phyloP scores from a whole-genome alignment of 108 stramenopile genomes.

The Cyclostephanos tholiformis region DNA sequence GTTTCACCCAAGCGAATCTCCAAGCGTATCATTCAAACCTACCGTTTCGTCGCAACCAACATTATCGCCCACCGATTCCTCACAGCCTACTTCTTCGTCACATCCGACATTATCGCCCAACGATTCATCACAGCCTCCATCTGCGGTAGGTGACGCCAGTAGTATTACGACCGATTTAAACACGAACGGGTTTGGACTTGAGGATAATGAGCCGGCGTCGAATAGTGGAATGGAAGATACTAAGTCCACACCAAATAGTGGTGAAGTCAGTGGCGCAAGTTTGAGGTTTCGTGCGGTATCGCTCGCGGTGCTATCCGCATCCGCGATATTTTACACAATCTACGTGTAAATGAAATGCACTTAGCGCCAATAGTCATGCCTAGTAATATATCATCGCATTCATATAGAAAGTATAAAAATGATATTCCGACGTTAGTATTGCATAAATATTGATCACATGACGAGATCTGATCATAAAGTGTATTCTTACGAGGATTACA shows the following conservation, averaged over 20 bases:
- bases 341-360: neutral
- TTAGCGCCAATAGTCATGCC: neutral
- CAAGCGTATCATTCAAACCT: neutral
- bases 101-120: no score
- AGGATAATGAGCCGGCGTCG: no score
- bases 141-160: neutral
- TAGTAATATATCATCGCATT: neutral
- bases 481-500: neutral
- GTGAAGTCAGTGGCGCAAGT: neutral
- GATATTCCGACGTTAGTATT: no score
- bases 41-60: no score
- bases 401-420: neutral
- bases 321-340: neutral
- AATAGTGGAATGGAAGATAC: neutral
- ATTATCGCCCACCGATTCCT: no score
- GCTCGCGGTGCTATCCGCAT: neutral
- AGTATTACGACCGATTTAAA: no score
- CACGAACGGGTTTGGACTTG: no score
- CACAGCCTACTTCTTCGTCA: neutral
- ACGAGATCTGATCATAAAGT: neutral
- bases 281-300: neutral
- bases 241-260: neutral
- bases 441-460: no score
- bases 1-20: no score
- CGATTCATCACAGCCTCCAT: neutral